Evolutionary conservation across 2,329 filamentous ascomycete genomes (phyloP).

Genomic region (Pseudocercospora crystallina): DNA sequence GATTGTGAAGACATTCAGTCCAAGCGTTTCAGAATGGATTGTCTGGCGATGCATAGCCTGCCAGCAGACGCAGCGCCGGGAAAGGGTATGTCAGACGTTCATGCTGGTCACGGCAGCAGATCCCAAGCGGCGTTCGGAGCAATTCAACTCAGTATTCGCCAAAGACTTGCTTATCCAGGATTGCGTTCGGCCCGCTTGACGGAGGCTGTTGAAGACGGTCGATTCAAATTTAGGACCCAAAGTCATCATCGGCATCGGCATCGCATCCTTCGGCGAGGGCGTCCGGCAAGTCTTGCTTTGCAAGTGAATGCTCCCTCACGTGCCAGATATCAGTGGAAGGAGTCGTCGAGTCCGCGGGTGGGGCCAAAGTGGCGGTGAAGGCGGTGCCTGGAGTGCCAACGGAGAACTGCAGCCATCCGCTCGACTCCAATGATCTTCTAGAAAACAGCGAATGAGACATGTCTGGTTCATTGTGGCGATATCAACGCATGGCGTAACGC

Average conservation of each 20-base stretch:
- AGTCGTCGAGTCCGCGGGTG: conserved; percentile 13
- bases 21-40: too few species aligned
- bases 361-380: conserved; percentile 32
- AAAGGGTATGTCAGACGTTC: too few species aligned
- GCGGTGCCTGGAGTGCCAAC: conserved; percentile 28
- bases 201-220: conserved; percentile 5
- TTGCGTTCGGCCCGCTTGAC: conserved; percentile 4
- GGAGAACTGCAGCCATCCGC: conserved; percentile 29
- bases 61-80: too few species aligned
- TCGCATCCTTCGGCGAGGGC: conserved; percentile 10
- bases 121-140: neutral
- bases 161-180: neutral
- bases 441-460: conserved; percentile 32
- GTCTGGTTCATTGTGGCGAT: conserved; percentile 18
- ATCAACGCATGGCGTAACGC: conserved; percentile 21
- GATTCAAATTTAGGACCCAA: conserved; percentile 5
- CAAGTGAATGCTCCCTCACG: conserved; percentile 8
- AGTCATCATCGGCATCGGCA: too few species aligned
- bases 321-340: conserved; percentile 3
- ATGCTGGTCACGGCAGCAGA: neutral
- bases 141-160: neutral
- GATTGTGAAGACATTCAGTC: too few species aligned
- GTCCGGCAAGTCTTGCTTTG: conserved; percentile 19
- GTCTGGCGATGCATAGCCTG: too few species aligned
- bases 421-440: conserved; percentile 27